A percentile compares a stretch with the other conserved stretches of the same genome.
phyloP scores from a whole-genome alignment of 192 early-diverging fungal species.

The Coemansia sp. region DNA sequence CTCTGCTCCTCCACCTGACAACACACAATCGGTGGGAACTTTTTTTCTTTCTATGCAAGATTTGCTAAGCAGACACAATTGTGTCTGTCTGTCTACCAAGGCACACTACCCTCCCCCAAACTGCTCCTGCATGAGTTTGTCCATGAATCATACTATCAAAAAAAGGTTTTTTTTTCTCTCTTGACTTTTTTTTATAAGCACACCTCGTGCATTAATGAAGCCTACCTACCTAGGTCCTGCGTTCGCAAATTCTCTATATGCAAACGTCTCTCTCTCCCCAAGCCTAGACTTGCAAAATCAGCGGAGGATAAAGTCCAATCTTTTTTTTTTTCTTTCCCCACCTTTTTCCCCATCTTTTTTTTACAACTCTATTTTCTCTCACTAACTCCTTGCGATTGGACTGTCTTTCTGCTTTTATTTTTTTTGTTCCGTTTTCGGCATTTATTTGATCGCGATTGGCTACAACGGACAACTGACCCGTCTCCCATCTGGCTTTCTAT shows the following conservation, averaged over 20 bases:
- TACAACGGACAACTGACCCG: background rate
- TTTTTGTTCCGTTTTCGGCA: background rate
- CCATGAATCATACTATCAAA: background rate
- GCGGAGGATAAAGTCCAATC: constrained; percentile 1
- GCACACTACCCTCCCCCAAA: background rate
- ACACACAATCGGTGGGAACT: background rate
- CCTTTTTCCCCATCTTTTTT: background rate
- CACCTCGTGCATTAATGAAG: background rate
- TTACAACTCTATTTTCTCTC: background rate
- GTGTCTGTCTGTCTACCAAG: background rate
- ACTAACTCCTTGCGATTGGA: constrained; percentile 1
- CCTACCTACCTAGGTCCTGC: background rate
- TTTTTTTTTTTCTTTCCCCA: background rate
- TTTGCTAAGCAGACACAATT: background rate
- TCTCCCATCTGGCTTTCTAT: background rate
- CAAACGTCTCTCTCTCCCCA: background rate
- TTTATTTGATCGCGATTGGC: background rate
- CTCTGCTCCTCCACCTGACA: background rate
- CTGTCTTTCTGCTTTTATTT: constrained; percentile 1
- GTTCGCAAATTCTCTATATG: background rate
- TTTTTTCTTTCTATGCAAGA: background rate
- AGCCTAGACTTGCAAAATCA: background rate
- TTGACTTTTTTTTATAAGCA: background rate
- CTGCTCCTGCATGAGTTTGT: too few species aligned
- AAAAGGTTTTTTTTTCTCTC: background rate